These are phyloP conservation scores for Rickenella mellea DNA, from an alignment of 768 basidiomycete genomes.

Conservation along the genomic window DNA sequence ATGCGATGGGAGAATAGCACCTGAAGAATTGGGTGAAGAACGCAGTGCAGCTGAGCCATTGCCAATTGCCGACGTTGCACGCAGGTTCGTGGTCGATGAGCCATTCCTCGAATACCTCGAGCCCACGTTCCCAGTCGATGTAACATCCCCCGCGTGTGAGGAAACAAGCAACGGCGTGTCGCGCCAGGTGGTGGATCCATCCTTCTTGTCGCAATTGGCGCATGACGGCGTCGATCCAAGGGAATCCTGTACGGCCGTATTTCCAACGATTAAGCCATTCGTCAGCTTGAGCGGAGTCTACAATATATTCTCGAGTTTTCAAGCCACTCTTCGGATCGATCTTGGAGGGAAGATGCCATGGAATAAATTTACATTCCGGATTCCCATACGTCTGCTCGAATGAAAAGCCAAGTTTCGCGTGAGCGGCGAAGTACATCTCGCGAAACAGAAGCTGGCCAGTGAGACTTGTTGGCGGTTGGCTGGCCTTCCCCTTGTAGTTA, in stretches of 20 bases:
- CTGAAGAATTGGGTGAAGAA: slow-evolving; percentile 18
- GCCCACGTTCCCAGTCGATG: slow-evolving; percentile 15
- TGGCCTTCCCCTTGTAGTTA: not conserved
- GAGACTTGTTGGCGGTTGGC: not conserved
- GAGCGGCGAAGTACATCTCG: slow-evolving; percentile 7
- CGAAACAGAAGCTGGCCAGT: slow-evolving; percentile 5
- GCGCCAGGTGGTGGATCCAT: slow-evolving; percentile 15
- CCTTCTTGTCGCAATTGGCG: slow-evolving; percentile 8
- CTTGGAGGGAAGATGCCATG: not conserved
- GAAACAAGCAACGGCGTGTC: slow-evolving; percentile 19
- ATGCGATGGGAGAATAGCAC: slow-evolving; percentile 18
- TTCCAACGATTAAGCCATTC: slow-evolving; percentile 3
- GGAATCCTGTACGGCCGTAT: slow-evolving; percentile 2
- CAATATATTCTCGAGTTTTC: not conserved
- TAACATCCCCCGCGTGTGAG: slow-evolving; percentile 18
- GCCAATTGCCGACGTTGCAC: slow-evolving; percentile 16
- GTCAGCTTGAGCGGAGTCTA: not conserved
- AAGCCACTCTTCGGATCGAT: not conserved
- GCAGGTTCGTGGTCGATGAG: slow-evolving; percentile 11
- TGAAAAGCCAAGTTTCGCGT: slow-evolving; percentile 3
- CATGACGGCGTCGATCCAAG: slow-evolving; percentile 15
- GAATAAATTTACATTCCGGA: slow-evolving; percentile 4
- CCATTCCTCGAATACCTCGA: slow-evolving; percentile 8
- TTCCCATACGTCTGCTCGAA: slow-evolving; percentile 5
- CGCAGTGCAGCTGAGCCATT: slow-evolving; percentile 10